Conservation (phyloP, 2,329 filamentous ascomycete genomes). For the Cladosporium halotolerans region DNA sequence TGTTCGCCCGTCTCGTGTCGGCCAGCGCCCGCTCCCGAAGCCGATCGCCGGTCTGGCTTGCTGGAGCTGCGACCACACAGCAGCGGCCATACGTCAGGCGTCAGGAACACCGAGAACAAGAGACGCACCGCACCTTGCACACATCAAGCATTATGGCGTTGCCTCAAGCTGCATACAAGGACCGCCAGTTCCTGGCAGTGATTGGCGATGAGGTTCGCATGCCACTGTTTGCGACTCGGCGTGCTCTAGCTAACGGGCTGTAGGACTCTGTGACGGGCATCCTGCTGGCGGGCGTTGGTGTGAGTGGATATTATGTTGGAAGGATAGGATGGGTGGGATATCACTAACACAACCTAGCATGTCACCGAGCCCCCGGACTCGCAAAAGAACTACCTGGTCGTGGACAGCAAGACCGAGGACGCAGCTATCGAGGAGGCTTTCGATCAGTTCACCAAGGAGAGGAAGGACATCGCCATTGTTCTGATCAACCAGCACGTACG, state of each 20-base stretch:
- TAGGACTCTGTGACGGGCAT: slow-evolving; percentile 95
- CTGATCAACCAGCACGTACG: slow-evolving; percentile 95
- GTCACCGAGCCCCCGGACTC: slow-evolving; percentile 82
- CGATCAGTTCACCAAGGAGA: slow-evolving; percentile 75
- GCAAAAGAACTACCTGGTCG: slow-evolving; percentile 96
- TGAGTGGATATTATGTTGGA: slow-evolving; percentile 43
- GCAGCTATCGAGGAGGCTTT: slow-evolving; percentile 84
- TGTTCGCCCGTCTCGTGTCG: not conserved
- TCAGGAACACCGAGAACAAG: not conserved
- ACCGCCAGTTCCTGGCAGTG: slow-evolving; percentile 92
- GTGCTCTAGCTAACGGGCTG: slow-evolving; percentile 19
- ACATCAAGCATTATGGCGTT: slow-evolving; percentile 47
- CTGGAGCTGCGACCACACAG: not conserved
- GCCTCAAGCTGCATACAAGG: slow-evolving; percentile 56
- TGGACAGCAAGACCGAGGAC: slow-evolving; percentile 88
- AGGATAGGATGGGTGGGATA: not conserved
- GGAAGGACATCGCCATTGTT: slow-evolving; percentile 95
- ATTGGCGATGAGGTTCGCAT: slow-evolving; percentile 82
- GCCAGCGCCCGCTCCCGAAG: not conserved
- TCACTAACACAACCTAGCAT: slow-evolving; percentile 52
- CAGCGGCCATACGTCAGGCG: slow-evolving; percentile 3
- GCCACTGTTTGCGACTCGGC: not conserved
- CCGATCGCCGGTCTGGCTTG: slow-evolving; percentile 3
- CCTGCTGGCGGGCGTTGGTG: slow-evolving; percentile 89
- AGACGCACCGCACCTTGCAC: not conserved